Evolutionary conservation across 129 eudicot genomes (phyloP), one percentile per base, ranked within the genome.

Genomic region (Saussurea involucrata): DNA sequence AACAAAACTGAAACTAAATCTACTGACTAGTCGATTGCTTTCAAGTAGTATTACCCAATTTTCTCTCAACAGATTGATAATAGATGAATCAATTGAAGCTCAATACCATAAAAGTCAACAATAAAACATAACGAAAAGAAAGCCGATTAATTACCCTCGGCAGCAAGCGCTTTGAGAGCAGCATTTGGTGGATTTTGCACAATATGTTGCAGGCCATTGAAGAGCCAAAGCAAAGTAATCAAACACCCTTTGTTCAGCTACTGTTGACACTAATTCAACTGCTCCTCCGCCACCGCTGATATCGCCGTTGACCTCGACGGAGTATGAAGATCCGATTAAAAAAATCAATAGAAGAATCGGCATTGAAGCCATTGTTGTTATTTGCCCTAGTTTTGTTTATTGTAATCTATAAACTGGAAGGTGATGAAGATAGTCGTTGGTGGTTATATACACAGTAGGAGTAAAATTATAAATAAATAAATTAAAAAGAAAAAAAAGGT

Each of bases 211-310:
- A 8, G 97, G 95, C 98, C 98, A 93, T 66, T 83, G 97, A 22
- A 93, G 86, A 70, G 97, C 85, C 24, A 93, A 84, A 75, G 77
- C 85, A 53, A 90, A 93, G 88, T 90, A 93, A 81, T 93, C 98
- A 80, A 93, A 93, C 78, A 87, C 97, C 68, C 97, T 73, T 81
- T 88, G 93, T 40, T 81, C 70, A 65, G 82, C 81, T 49, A 34
- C 86, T 13, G 69, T 67, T 6, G 83, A 24, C 25, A 75, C 49
- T 61, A 68, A 73, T 76, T 73, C 83, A 8, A 65, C 63, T 58
- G 65, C 71, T 36, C 75, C 83, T 25, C 71, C 80, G 67, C 55
- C 46, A 24, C 73, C 78, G 0, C 40, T 74, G 58, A 4, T 53
- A 33, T 72, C 74, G 20, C 82, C 87, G 80, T 76, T 76, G 75